These are phyloP conservation scores for Phialophora verrucosa DNA, from an alignment of 2,329 filamentous ascomycete species.

Conservation along the genomic window DNA sequence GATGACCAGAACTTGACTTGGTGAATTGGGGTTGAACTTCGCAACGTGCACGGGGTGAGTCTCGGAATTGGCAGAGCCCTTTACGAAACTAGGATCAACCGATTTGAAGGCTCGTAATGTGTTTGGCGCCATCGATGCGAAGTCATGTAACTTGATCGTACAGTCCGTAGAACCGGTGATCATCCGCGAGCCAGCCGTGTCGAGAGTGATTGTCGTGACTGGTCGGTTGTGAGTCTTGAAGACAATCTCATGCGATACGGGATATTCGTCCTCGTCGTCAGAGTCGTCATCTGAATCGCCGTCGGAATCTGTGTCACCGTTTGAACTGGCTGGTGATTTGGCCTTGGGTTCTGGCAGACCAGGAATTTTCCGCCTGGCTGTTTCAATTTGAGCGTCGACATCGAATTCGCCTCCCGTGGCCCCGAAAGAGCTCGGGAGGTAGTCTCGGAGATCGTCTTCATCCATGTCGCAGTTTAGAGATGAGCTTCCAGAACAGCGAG, in stretches of 20 bases:
- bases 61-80: slow-evolving; percentile 72
- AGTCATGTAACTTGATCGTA: slow-evolving; percentile 90
- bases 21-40: slow-evolving; percentile 82
- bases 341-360: slow-evolving; percentile 44
- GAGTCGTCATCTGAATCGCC: slow-evolving; percentile 60
- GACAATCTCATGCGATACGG: slow-evolving; percentile 89
- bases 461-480: slow-evolving; percentile 41
- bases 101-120: slow-evolving; percentile 93
- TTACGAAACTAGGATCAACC: slow-evolving; percentile 82
- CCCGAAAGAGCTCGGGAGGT: slow-evolving; percentile 82
- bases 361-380: slow-evolving; percentile 68
- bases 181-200: slow-evolving; percentile 82
- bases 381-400: slow-evolving; percentile 79
- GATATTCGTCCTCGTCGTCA: slow-evolving; percentile 81
- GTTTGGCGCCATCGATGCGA: slow-evolving; percentile 92
- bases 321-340: slow-evolving; percentile 44
- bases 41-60: slow-evolving; percentile 87
- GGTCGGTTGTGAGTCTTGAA: slow-evolving; percentile 90
- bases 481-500: background rate
- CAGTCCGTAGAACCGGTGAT: slow-evolving; percentile 92
- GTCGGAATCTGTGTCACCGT: slow-evolving; percentile 46
- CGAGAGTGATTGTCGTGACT: slow-evolving; percentile 81
- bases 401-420: slow-evolving; percentile 77
- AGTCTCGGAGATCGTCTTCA: slow-evolving; percentile 58
- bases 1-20: slow-evolving; percentile 81